A percentile compares a stretch with the other conserved stretches of the same genome.
Conservation (phyloP, 2,329 filamentous ascomycete species). For the Xylariaceae sp. region DNA sequence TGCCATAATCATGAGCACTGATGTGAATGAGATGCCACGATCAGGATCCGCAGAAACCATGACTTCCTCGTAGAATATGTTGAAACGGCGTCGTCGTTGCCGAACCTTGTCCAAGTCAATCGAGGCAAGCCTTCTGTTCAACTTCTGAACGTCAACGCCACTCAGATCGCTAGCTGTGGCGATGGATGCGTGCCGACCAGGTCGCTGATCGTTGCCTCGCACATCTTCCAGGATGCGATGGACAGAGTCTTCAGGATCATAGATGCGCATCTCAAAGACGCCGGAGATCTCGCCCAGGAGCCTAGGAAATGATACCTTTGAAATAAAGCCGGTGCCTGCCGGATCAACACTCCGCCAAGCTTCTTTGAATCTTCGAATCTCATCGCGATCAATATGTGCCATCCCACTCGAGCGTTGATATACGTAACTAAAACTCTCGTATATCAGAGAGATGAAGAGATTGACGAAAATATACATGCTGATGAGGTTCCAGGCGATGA, state of each 20-base stretch:
- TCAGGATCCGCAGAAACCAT: slow-evolving; percentile 89
- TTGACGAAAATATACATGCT: slow-evolving; percentile 99
- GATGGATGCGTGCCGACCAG: slow-evolving; percentile 54
- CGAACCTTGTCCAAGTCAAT: slow-evolving; percentile 77
- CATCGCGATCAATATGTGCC: slow-evolving; percentile 84
- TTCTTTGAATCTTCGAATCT: slow-evolving; percentile 95
- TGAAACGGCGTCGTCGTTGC: slow-evolving; percentile 73
- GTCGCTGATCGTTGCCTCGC: slow-evolving; percentile 51
- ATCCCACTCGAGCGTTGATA: slow-evolving; percentile 96
- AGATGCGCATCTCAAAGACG: slow-evolving; percentile 95
- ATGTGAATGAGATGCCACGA: slow-evolving; percentile 85
- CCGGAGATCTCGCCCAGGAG: slow-evolving; percentile 90
- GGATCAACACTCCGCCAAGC: slow-evolving; percentile 97
- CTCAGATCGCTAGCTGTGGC: slow-evolving; percentile 50
- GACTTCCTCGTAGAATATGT: slow-evolving; percentile 96
- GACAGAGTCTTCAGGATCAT: slow-evolving; percentile 86
- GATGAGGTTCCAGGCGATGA: slow-evolving; percentile 97
- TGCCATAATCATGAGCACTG: slow-evolving; percentile 89
- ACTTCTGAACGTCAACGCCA: slow-evolving; percentile 69
- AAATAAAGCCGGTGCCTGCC: slow-evolving; percentile 85
- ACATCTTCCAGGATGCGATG: slow-evolving; percentile 84
- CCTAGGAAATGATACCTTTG: slow-evolving; percentile 83
- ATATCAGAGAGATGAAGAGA: slow-evolving; percentile 96
- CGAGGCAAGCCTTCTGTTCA: slow-evolving; percentile 69
- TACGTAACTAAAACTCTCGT: slow-evolving; percentile 98